These are phyloP conservation scores for Cladosporium sp. DNA, from an alignment of 2,329 filamentous ascomycete genomes.

Conservation along the genomic window DNA sequence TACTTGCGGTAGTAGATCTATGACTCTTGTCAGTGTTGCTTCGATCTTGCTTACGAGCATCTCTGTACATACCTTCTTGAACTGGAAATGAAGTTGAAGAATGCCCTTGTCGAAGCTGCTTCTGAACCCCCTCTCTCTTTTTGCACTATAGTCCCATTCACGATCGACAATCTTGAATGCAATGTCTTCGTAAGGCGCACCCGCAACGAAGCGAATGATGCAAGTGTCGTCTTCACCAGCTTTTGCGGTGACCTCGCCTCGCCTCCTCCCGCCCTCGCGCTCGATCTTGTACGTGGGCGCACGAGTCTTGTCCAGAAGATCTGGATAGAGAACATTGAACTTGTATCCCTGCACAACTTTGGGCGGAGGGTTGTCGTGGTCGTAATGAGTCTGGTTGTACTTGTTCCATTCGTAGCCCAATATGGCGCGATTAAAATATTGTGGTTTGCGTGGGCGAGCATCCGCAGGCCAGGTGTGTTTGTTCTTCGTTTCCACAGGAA, in stretches of 20 bases:
- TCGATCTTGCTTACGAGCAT: background rate
- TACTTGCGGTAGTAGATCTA: slow-evolving; percentile 54
- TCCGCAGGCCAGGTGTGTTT: slow-evolving; percentile 58
- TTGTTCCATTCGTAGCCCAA: slow-evolving; percentile 99
- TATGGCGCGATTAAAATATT: slow-evolving; percentile 96
- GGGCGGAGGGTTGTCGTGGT: slow-evolving; percentile 95
- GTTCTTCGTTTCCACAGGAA: slow-evolving; percentile 66
- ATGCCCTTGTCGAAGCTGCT: slow-evolving; percentile 99
- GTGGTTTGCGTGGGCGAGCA: slow-evolving; percentile 79
- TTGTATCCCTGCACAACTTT: slow-evolving; percentile 99
- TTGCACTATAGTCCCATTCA: slow-evolving; percentile 98
- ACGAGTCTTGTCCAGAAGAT: slow-evolving; percentile 91
- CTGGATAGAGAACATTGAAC: slow-evolving; percentile 99
- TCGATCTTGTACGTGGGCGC: slow-evolving; percentile 96
- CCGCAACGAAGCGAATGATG: slow-evolving; percentile 91
- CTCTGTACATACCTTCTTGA: slow-evolving; percentile 74
- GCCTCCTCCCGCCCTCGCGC: slow-evolving; percentile 83
- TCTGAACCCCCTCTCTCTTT: slow-evolving; percentile 89
- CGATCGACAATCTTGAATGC: slow-evolving; percentile 97
- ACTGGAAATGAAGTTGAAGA: slow-evolving; percentile 94
- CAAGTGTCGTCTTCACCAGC: slow-evolving; percentile 97
- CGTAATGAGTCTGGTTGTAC: slow-evolving; percentile 99
- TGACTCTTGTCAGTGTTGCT: slow-evolving; percentile 25
- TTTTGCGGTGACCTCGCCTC: slow-evolving; percentile 88
- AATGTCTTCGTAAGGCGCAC: slow-evolving; percentile 93